Evolutionary conservation across 805 yeast species (phyloP).

Genomic region (Candida sanyiensis): DNA sequence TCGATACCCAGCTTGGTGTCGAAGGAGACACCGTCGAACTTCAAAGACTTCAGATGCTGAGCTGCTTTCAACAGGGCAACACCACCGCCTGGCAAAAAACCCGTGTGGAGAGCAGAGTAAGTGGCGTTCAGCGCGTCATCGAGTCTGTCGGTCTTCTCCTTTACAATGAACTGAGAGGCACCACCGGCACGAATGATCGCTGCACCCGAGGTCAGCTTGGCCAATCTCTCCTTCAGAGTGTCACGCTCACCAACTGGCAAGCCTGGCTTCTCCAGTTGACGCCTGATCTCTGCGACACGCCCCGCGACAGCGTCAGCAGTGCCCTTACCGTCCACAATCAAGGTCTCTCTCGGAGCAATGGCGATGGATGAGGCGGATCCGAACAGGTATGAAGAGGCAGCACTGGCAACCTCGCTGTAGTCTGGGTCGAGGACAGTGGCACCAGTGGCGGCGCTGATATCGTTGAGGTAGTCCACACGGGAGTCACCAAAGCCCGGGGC

Average conservation of each 20-base stretch:
- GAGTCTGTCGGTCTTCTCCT: conserved; percentile 98
- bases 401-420: conserved; percentile 90
- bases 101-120: conserved; percentile 98
- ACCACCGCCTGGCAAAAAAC: conserved; percentile 99
- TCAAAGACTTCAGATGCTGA: conserved; percentile 59
- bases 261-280: conserved; percentile 67
- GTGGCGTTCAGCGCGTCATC: conserved; percentile 98
- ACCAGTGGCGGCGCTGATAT: conserved; percentile 90
- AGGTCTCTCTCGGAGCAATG: conserved; percentile 93
- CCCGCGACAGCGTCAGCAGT: conserved; percentile 69
- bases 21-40: conserved; percentile 64
- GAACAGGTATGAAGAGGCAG: conserved; percentile 81
- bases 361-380: conserved; percentile 91
- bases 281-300: conserved; percentile 92
- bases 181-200: conserved; percentile 98
- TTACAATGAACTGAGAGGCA: conserved; percentile 93
- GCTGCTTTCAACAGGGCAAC: conserved; percentile 95
- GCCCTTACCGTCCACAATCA: conserved; percentile 90
- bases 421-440: conserved; percentile 87
- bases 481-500: conserved; percentile 99
- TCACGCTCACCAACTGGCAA: conserved; percentile 85
- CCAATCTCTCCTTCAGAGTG: conserved; percentile 94
- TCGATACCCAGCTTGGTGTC: conserved; percentile 96
- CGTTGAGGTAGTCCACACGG: conserved; percentile 94
- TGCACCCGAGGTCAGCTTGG: conserved; percentile 96